Percentiles rank a stretch among this genome's conserved stretches.
phyloP scores from a whole-genome alignment of 257 asterid genomes.

The Nicotiana noctiflora region DNA sequence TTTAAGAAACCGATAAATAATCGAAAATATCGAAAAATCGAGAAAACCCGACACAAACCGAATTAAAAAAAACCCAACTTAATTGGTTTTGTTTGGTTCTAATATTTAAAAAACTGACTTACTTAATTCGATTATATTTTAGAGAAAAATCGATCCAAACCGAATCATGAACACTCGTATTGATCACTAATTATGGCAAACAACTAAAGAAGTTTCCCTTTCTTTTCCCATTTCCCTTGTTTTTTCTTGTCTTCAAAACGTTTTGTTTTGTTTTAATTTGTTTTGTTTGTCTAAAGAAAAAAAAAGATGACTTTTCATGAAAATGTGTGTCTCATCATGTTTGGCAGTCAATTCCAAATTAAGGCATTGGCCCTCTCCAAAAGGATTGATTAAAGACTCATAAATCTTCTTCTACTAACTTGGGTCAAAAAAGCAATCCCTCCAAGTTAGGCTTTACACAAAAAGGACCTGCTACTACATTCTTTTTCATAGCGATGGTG shows the following conservation, averaged over 20 bases:
- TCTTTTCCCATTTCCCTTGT: not conserved
- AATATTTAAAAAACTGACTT: too few species aligned
- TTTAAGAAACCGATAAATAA: too few species aligned
- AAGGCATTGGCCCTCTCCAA: slow-evolving; percentile 20
- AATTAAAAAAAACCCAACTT: too few species aligned
- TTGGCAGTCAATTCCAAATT: slow-evolving; percentile 13
- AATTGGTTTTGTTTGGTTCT: too few species aligned
- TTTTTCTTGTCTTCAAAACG: not conserved
- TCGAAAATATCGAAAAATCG: too few species aligned
- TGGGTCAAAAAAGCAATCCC: slow-evolving; percentile 38
- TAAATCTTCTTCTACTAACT: not conserved
- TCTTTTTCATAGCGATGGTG: too few species aligned
- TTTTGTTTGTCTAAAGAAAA: too few species aligned
- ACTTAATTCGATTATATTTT: too few species aligned
- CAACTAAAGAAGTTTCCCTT: not conserved
- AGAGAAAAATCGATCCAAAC: too few species aligned
- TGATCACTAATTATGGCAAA: not conserved
- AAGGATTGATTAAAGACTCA: slow-evolving; percentile 5
- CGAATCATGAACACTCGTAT: too few species aligned
- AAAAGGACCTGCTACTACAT: too few species aligned
- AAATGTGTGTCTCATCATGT: slow-evolving; percentile 15
- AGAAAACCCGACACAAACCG: too few species aligned
- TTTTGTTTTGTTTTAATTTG: not conserved
- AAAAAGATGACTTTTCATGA: not conserved
- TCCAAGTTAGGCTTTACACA: slow-evolving; percentile 42